Evolutionary conservation across 2,329 filamentous ascomycete genomes (phyloP).

Genomic region (Clonostachys chloroleuca): DNA sequence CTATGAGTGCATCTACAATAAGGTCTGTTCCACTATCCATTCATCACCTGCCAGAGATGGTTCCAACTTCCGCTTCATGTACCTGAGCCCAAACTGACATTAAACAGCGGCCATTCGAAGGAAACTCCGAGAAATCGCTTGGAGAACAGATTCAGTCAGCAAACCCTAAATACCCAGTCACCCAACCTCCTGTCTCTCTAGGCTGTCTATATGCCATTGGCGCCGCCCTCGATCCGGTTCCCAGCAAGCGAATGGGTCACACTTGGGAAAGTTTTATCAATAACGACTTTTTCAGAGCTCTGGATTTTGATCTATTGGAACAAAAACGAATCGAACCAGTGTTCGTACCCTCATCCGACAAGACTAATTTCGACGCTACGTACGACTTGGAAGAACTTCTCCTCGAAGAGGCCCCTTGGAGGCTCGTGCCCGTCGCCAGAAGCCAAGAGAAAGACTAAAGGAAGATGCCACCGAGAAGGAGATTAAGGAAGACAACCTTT

Average conservation of each 20-base stretch:
- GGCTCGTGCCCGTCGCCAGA: slow-evolving; percentile 86
- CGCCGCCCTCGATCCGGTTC: slow-evolving; percentile 76
- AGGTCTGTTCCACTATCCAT: slow-evolving; percentile 49
- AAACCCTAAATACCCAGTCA: slow-evolving; percentile 85
- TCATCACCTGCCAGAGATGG: not conserved
- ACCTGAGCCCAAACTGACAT: not conserved
- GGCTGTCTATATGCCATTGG: slow-evolving; percentile 86
- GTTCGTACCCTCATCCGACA: slow-evolving; percentile 90
- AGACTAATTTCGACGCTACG: slow-evolving; percentile 98
- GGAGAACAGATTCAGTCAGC: slow-evolving; percentile 77
- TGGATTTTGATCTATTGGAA: slow-evolving; percentile 83
- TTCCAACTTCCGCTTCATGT: not conserved
- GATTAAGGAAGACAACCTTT: slow-evolving; percentile 89
- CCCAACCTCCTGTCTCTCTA: slow-evolving; percentile 83
- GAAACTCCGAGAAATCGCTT: slow-evolving; percentile 76
- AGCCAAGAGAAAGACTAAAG: slow-evolving; percentile 85
- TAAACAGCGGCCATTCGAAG: slow-evolving; percentile 82
- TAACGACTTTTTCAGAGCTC: slow-evolving; percentile 81
- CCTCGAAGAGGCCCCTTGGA: slow-evolving; percentile 90
- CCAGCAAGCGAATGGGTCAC: slow-evolving; percentile 76
- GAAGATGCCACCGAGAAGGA: slow-evolving; percentile 94
- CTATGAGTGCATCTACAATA: slow-evolving; percentile 99
- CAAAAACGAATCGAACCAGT: slow-evolving; percentile 85
- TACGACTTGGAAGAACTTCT: slow-evolving; percentile 94
- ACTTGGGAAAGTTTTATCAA: slow-evolving; percentile 82